Base-by-base conservation (phyloP, 208 protist genomes). In the Vickermania ingenoplastis region DNA sequence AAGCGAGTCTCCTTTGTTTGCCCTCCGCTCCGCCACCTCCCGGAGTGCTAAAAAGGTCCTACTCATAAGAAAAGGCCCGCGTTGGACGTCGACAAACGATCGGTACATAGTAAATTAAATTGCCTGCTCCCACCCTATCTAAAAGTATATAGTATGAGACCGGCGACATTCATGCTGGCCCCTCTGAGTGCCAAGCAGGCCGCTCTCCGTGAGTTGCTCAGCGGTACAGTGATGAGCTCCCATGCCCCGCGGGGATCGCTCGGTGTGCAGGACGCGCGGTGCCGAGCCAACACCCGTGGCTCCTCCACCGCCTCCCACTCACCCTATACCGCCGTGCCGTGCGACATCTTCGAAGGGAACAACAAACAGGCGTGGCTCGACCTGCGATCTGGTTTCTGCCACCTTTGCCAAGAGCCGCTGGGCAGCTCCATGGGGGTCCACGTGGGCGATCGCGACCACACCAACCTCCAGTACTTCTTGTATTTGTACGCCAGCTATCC, bases 301-400 rank as follows among this genome's bases (percentile, higher is more conserved):
- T 74, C 63, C 4, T 72, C 71, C 1, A 61, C 61, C 22, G 80
- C 78, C 23, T 68, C 73, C 7, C 21, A 21, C 2, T 58, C 65
- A 0, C 55, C 67, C 11, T 75, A 74, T 30, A 66, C 51, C 41
- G 31, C 26, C 31, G 41, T 57, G 21, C 61, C 57, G 3, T 36
- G 64, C 29, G 76, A 76, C 36, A 54, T 89, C 13, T 83, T 89
- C 57, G 87, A 94, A 36, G 81, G 76, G 3, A 86, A 86, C 63
- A 89, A 88, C 63, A 86, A 85, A 49, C 81, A 89, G 54, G 77
- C 69, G 1, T 94, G 87, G 84, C 41, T 91, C 23, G 83, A 91
- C 57, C 27, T 78, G 0, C 66, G 73, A 52, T 65, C 54, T 0
- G 77, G 81, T 14, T 91, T 75, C 70, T 94, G 87, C 53, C 77